Percentiles rank a stretch among this genome's conserved stretches.
phyloP scores from a whole-genome alignment of 169 alveolate species.

The Eimeria acervulina region DNA sequence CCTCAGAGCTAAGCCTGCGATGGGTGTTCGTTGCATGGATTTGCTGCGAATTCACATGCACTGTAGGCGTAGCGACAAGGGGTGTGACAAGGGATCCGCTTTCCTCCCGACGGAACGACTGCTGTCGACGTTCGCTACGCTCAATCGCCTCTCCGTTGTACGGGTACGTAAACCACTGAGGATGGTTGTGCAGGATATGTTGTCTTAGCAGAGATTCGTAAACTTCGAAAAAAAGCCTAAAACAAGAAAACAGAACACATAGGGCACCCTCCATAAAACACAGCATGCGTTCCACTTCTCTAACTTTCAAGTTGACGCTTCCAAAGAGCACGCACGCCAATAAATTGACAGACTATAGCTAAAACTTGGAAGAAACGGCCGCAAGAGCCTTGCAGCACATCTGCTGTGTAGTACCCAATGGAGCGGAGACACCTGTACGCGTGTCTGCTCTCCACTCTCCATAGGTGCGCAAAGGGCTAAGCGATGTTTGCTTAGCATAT shows the following conservation, averaged over 20 bases:
- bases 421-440: background rate
- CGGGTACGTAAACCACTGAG: constrained; percentile 80
- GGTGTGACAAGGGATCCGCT: constrained; percentile 1
- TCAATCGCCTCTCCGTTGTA: constrained; percentile 78
- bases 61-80: constrained; percentile 10
- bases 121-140: constrained; percentile 74
- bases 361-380: background rate
- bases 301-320: background rate
- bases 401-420: background rate
- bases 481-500: background rate
- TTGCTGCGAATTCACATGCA: constrained; percentile 1
- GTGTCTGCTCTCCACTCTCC: background rate
- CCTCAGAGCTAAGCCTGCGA: constrained; percentile 77
- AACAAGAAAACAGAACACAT: background rate
- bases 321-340: background rate
- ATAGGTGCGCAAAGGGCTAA: background rate
- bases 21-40: constrained; percentile 3
- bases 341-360: background rate
- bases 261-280: background rate
- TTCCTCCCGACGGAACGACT: constrained; percentile 57
- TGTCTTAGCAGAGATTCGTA: constrained; percentile 78
- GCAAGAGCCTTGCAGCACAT: background rate
- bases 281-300: background rate
- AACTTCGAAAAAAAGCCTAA: constrained; percentile 80
- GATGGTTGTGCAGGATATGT: constrained; percentile 76